Percentiles rank a stretch among this genome's conserved stretches.
These are phyloP conservation scores for Cucurbita maxima DNA, from an alignment of 306 rosid genomes.

Conservation along the genomic window DNA sequence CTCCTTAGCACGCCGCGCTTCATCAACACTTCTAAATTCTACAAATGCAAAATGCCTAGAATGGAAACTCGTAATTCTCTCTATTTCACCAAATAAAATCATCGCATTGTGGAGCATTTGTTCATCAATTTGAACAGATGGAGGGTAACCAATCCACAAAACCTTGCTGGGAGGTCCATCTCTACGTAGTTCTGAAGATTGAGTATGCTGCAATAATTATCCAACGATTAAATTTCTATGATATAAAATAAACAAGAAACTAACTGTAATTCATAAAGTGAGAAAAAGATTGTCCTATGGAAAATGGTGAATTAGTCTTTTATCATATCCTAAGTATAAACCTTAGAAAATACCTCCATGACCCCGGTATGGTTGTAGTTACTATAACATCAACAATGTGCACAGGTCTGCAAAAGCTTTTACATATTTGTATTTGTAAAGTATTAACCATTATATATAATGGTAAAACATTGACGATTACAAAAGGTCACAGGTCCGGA, in stretches of 20 bases:
- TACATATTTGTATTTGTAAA: background rate
- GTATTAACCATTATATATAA: background rate
- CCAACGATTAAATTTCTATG: background rate
- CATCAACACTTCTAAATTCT: constrained; percentile 93
- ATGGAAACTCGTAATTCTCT: constrained; percentile 84
- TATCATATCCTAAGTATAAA: background rate
- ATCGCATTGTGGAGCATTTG: constrained; percentile 99
- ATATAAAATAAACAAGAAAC: background rate
- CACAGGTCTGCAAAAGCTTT: background rate
- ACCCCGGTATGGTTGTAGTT: background rate
- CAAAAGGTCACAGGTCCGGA: background rate
- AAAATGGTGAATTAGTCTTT: background rate
- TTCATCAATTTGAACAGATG: constrained; percentile 83
- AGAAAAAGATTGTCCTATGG: background rate
- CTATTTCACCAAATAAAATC: constrained; percentile 97
- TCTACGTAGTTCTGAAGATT: constrained; percentile 36
- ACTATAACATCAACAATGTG: background rate
- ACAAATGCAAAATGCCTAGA: constrained; percentile 77
- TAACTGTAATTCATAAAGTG: background rate
- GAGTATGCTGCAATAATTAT: constrained; percentile 43
- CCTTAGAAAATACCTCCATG: background rate
- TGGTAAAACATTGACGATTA: background rate
- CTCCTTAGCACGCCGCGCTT: constrained; percentile 98
- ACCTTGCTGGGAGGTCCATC: constrained; percentile 64
- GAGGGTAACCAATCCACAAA: constrained; percentile 90